These are phyloP conservation scores for Auricularia cornea DNA, from an alignment of 768 basidiomycete species.

Conservation along the genomic window DNA sequence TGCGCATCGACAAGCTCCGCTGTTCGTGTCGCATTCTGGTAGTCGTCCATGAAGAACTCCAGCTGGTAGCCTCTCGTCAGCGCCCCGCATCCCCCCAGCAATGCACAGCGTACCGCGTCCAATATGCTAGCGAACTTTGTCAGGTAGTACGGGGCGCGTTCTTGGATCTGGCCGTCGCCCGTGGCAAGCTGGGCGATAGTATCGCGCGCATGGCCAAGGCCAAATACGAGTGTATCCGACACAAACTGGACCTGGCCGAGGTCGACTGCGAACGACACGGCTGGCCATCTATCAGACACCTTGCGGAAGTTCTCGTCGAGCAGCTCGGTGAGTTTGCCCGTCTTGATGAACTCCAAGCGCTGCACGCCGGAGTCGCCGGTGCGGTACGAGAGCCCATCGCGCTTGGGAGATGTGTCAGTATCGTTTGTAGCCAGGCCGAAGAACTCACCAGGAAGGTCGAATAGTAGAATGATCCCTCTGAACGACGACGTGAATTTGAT, in stretches of 20 bases:
- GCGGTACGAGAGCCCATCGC: not conserved
- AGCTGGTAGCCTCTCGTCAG: not conserved
- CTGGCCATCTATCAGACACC: not conserved
- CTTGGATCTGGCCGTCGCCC: not conserved
- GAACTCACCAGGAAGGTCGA: not conserved
- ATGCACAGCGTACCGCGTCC: conserved; percentile 1
- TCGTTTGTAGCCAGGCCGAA: not conserved
- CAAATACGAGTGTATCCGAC: conserved; percentile 2
- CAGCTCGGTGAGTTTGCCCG: not conserved
- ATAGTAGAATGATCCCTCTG: not conserved
- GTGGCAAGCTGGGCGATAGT: not conserved
- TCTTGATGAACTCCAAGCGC: not conserved
- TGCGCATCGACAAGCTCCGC: conserved; percentile 8
- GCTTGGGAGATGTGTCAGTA: no score
- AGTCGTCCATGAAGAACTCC: conserved; percentile 5
- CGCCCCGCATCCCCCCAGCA: no score
- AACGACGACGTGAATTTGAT: not conserved
- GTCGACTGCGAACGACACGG: conserved; percentile 1
- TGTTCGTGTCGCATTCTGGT: not conserved
- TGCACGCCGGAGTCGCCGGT: not conserved
- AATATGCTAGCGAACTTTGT: not conserved
- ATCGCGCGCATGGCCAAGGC: conserved; percentile 4
- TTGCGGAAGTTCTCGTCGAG: not conserved
- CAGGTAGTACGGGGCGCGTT: conserved; percentile 3
- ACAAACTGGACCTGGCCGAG: not conserved